Conservation (phyloP, 257 asterid genomes). For the Solanum clarkiae region DNA sequence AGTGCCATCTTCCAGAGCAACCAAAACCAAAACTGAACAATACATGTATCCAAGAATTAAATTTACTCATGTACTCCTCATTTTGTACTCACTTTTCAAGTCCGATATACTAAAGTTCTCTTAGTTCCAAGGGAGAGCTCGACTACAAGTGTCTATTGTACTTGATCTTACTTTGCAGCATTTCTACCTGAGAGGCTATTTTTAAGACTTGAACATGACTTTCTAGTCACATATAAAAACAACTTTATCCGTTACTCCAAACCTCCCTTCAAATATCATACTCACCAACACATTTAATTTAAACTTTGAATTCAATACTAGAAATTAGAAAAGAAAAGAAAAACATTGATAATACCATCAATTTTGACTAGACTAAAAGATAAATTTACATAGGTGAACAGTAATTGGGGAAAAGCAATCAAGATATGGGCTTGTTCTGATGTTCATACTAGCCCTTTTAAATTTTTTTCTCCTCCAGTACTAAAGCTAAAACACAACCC, state of each 20-base stretch:
- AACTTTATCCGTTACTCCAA: no score
- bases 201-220: background rate
- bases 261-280: background rate
- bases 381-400: background rate
- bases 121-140: no score
- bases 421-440: background rate
- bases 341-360: background rate
- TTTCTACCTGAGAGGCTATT: background rate
- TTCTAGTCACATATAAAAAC: fast-evolving
- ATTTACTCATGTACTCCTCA: background rate
- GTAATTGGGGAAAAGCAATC: background rate
- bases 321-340: background rate
- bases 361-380: background rate
- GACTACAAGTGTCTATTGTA: no score
- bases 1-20: background rate
- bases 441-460: background rate
- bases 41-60: background rate
- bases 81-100: background rate
- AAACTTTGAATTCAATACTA: background rate
- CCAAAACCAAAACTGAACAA: background rate
- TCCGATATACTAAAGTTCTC: no score
- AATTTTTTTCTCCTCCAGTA: background rate
- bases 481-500: background rate
- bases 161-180: no score
- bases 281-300: background rate